Evolutionary conservation across 2,329 filamentous ascomycete genomes (phyloP).

Genomic region (Neopestalotiopsis sp.): DNA sequence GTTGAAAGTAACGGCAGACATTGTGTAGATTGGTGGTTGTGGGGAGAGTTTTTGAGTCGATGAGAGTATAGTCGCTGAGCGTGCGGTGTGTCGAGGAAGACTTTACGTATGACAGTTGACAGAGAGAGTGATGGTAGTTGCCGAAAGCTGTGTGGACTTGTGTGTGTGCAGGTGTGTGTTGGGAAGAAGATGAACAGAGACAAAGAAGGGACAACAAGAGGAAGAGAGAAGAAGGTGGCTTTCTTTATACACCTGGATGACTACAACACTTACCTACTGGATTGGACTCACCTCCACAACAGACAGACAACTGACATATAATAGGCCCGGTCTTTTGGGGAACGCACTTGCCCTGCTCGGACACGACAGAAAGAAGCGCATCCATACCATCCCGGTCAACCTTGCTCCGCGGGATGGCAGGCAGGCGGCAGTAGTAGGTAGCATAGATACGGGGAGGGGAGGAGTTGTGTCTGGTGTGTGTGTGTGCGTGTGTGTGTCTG

Average conservation of each 20-base stretch:
- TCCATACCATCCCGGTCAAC: neutral
- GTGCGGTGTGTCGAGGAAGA: neutral
- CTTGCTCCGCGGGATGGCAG: neutral
- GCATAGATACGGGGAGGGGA: neutral
- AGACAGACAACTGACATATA: neutral
- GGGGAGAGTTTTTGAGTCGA: conserved; percentile 29
- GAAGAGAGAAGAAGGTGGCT: neutral
- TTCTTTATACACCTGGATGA: conserved; percentile 12
- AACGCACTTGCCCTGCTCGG: conserved; percentile 7
- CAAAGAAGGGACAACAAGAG: neutral
- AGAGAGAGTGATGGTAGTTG: conserved; percentile 1
- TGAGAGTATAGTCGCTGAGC: neutral
- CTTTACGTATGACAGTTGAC: conserved; percentile 20
- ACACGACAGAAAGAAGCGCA: neutral
- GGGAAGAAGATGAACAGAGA: neutral
- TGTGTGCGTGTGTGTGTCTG: no score
- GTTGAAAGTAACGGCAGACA: conserved; percentile 24
- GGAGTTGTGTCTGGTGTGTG: neutral
- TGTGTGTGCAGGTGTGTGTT: conserved; percentile 6
- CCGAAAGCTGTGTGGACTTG: conserved; percentile 16
- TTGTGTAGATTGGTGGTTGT: conserved; percentile 17
- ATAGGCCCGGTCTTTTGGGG: neutral
- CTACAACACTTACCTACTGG: neutral
- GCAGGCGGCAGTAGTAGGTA: neutral
- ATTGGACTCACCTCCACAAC: neutral